Evolutionary conservation across 208 protist genomes (phyloP).

Genomic region (Phytomonas serpens): DNA sequence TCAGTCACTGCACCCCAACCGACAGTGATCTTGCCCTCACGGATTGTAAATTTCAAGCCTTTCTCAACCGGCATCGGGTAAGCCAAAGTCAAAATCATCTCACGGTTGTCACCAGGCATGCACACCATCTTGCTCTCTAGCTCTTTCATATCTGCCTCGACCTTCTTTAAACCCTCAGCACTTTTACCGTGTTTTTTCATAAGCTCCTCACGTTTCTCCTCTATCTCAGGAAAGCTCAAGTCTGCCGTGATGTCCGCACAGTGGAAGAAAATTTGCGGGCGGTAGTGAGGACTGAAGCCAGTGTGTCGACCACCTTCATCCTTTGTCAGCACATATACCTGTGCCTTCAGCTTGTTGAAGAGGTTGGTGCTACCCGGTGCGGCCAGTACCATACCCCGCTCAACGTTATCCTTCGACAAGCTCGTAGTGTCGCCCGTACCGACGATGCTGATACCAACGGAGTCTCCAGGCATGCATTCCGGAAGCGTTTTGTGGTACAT

Average conservation of each 20-base stretch:
- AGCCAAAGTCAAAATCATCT: conserved; percentile 91
- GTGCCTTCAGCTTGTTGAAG: conserved; percentile 92
- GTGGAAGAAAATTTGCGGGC: conserved; percentile 97
- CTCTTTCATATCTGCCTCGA: conserved; percentile 70
- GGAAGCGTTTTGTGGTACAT: conserved; percentile 97
- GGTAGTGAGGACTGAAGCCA: conserved; percentile 96
- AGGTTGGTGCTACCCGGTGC: conserved; percentile 91
- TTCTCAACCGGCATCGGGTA: conserved; percentile 90
- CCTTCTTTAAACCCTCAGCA: conserved; percentile 76
- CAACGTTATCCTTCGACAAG: conserved; percentile 95
- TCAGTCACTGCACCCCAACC: conserved; percentile 96
- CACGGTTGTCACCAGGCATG: conserved; percentile 97
- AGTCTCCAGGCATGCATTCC: conserved; percentile 96
- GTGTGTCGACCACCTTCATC: conserved; percentile 98
- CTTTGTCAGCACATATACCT: conserved; percentile 98
- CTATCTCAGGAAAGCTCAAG: conserved; percentile 90
- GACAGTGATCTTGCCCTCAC: conserved; percentile 98
- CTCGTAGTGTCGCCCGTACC: conserved; percentile 71
- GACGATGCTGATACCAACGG: conserved; percentile 94
- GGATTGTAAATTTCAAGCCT: conserved; percentile 97
- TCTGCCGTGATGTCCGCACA: conserved; percentile 96
- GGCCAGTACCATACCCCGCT: conserved; percentile 93
- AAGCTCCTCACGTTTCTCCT: conserved; percentile 59
- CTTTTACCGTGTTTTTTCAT: conserved; percentile 77
- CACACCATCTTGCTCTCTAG: conserved; percentile 92